These are phyloP conservation scores for Colletotrichum sp. DNA, from an alignment of 2,329 filamentous ascomycete genomes.

Conservation along the genomic window DNA sequence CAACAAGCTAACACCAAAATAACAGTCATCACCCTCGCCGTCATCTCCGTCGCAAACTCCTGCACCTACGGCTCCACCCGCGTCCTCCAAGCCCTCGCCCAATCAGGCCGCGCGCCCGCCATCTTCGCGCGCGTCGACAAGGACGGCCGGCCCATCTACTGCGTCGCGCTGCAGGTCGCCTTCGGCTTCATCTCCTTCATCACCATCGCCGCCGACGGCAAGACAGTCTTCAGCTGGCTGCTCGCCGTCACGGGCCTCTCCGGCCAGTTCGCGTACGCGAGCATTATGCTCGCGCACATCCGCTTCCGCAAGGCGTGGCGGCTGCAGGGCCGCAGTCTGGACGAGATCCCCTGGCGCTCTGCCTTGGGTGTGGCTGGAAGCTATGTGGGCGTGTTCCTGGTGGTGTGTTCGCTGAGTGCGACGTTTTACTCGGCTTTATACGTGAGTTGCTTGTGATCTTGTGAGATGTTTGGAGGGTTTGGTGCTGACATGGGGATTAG, in stretches of 20 bases:
- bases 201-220: conserved; percentile 54
- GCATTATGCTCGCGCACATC: conserved; percentile 61
- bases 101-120: conserved; percentile 71
- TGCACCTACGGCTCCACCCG: conserved; percentile 78
- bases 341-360: conserved; percentile 80
- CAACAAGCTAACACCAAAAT: not conserved
- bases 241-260: conserved; percentile 72
- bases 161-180: conserved; percentile 64
- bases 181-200: conserved; percentile 73
- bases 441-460: conserved; percentile 68
- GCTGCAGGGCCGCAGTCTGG: conserved; percentile 66
- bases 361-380: conserved; percentile 81
- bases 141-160: conserved; percentile 72
- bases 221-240: conserved; percentile 57
- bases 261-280: conserved; percentile 36
- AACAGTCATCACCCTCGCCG: conserved; percentile 67
- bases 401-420: conserved; percentile 74
- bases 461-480: conserved; percentile 62
- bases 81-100: conserved; percentile 74
- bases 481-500: conserved; percentile 38
- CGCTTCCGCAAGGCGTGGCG: conserved; percentile 84
- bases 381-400: conserved; percentile 79
- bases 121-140: conserved; percentile 75
- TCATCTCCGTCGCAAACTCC: conserved; percentile 79
- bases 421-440: conserved; percentile 67